phyloP scores from a whole-genome alignment of 1,284 basidiomycete genomes.

The Fomitopsis pinicola region DNA sequence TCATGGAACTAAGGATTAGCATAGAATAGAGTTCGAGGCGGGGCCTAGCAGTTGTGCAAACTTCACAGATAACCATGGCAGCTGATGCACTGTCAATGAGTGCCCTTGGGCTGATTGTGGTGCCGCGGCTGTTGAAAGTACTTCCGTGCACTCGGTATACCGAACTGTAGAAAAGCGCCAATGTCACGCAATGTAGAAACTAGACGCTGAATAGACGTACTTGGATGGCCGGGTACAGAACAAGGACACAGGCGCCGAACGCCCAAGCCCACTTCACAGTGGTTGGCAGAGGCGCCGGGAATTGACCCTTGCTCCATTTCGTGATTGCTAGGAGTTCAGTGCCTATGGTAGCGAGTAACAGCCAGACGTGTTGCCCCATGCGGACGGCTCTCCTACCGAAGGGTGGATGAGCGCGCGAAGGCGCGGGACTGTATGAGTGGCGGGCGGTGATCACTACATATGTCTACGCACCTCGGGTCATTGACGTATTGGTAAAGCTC shows the following conservation, averaged over 20 bases:
- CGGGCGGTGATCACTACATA: constrained; percentile 1
- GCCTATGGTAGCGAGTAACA: constrained; percentile 74
- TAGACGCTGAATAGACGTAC: constrained; percentile 32
- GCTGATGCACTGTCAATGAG: constrained; percentile 11
- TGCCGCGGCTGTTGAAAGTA: constrained; percentile 29
- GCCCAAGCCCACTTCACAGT: constrained; percentile 64
- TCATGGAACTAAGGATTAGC: background rate
- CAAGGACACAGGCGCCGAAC: constrained; percentile 48
- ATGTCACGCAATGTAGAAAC: constrained; percentile 5
- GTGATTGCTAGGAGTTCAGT: constrained; percentile 72
- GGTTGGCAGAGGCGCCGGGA: constrained; percentile 57
- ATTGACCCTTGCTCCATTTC: constrained; percentile 77
- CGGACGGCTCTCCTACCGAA: constrained; percentile 60
- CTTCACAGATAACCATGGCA: background rate
- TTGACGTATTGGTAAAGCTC: constrained; percentile 80
- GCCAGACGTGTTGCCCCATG: constrained; percentile 85
- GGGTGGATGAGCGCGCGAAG: constrained; percentile 6
- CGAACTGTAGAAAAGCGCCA: constrained; percentile 28
- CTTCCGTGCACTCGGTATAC: constrained; percentile 31
- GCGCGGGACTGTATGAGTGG: constrained; percentile 10
- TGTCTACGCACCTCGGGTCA: constrained; percentile 58
- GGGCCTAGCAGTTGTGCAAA: background rate
- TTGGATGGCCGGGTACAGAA: constrained; percentile 64
- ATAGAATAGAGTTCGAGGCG: background rate
- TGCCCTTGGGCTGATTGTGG: constrained; percentile 23